Base-by-base conservation (phyloP, 2,329 filamentous ascomycete genomes). In the Sporothrix mexicana region DNA sequence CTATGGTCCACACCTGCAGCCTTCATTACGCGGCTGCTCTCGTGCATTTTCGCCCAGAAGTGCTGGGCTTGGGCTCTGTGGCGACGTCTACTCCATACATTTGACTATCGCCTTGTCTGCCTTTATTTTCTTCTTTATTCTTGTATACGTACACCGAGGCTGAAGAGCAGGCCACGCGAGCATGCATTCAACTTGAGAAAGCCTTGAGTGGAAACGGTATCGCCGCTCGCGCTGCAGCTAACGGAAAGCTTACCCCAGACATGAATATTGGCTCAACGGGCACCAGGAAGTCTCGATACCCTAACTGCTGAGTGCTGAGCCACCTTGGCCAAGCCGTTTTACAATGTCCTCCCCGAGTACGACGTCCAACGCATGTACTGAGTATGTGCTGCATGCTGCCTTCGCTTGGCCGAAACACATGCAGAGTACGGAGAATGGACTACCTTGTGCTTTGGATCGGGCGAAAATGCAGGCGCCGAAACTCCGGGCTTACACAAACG, bases 401-500 rank as follows among this genome's bases (percentile, higher is more conserved):
- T 45, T 10, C 13, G 36, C 36, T 13, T 3, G 36, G 17, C 13
- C 59, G 12, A 64, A 45, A 64, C n/a, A 10, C n/a, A 23, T n/a
- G 10, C 30, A 36, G 30, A 36, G 30, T 36, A 36, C 30, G 4
- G 4, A 36, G 4, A 36, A 7, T 36, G 30, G n/a, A n/a, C n/a
- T n/a, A n/a, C n/a, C n/a, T 36, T 25, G 7, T 49, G 43, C 12
- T 49, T 9, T n/a, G 15, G 13, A 6, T 23, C 59, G 59, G 59
- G 41, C 9, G 36, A 64, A 23, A 23, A 12, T 12, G 23, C 41
- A 23, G 41, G 4, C 6, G 17, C 61, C 61, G 41, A 66, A 64
- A 66, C 61, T 45, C 61, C 61, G 61, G 61, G 61, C 61, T 66
- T 67, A 51, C 45, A 64, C 17, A 13, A 45, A 23, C n/a, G 41